Percentiles rank a stretch among this genome's conserved stretches.
phyloP scores from a whole-genome alignment of 1,284 basidiomycete species.

The Tilletiaria anomala region DNA sequence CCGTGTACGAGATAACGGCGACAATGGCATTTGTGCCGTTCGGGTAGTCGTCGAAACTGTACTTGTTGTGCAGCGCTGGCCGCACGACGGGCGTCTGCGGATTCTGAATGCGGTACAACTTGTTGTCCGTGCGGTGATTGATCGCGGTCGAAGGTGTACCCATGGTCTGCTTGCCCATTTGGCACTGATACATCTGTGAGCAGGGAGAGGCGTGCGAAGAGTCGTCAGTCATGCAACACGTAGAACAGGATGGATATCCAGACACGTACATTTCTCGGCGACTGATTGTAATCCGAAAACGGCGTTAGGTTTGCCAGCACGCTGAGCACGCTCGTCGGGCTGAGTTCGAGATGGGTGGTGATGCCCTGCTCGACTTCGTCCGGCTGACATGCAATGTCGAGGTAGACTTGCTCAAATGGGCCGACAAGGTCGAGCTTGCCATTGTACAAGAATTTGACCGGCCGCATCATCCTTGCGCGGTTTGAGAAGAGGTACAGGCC shows the following conservation, averaged over 20 bases:
- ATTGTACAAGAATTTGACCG: constrained; percentile 80
- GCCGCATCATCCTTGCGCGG: constrained; percentile 89
- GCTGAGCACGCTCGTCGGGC: constrained; percentile 88
- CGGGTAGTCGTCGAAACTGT: constrained; percentile 96
- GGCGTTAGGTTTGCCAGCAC: constrained; percentile 52
- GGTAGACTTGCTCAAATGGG: constrained; percentile 97
- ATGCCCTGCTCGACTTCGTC: constrained; percentile 71
- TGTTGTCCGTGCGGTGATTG: constrained; percentile 89
- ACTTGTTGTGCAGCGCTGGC: constrained; percentile 79
- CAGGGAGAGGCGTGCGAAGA: too few relatives aligned
- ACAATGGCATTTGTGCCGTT: constrained; percentile 97
- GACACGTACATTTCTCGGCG: constrained; percentile 49
- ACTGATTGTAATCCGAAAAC: constrained; percentile 83
- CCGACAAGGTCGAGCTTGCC: constrained; percentile 78
- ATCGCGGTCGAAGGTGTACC: constrained; percentile 89
- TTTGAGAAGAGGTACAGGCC: constrained; percentile 86
- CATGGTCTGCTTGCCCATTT: constrained; percentile 99
- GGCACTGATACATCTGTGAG: constrained; percentile 53
- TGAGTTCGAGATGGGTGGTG: constrained; percentile 74
- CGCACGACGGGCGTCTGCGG: constrained; percentile 92
- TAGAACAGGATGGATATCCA: too few relatives aligned
- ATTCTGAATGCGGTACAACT: constrained; percentile 86
- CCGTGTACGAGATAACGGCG: constrained; percentile 98
- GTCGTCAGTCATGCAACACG: too few relatives aligned
- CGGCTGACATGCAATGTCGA: constrained; percentile 87